Conservation (phyloP, 179 eudicot genomes). For the Vitellaria paradoxa region DNA sequence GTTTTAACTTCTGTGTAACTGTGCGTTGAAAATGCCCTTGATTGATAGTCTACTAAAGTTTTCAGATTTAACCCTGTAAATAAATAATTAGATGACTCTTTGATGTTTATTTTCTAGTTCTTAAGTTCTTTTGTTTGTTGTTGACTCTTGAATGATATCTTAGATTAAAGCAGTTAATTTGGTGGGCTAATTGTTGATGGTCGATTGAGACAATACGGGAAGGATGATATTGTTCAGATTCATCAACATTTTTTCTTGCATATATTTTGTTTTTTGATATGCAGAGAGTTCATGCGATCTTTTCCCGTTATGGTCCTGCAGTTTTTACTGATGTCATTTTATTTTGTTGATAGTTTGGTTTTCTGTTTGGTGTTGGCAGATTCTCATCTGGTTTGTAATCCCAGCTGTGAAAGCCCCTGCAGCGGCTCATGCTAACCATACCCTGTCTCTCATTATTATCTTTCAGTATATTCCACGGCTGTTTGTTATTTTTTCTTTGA, state of each 20-base stretch:
- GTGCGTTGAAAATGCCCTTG: not conserved
- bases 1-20: not conserved
- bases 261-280: not conserved
- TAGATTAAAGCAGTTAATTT: not conserved
- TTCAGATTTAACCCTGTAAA: not conserved
- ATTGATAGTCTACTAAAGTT: not conserved
- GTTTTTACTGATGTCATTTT: not conserved
- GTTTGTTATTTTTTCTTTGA: slow-evolving; percentile 71
- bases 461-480: slow-evolving; percentile 75
- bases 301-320: no score
- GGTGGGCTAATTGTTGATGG: not conserved
- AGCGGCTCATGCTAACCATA: slow-evolving; percentile 46
- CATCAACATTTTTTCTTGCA: not conserved
- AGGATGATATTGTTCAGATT: not conserved
- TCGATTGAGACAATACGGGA: not conserved
- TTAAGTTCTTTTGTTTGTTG: not conserved
- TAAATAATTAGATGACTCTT: not conserved
- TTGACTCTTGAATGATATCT: not conserved
- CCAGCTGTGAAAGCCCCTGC: slow-evolving; percentile 28
- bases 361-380: slow-evolving; percentile 28
- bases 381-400: slow-evolving; percentile 36
- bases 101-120: not conserved
- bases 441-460: slow-evolving; percentile 59
- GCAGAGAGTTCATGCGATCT: not conserved
- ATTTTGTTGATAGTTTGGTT: not conserved